Base-by-base conservation (phyloP, 768 basidiomycete species). In the Xanthoconium purpureum region DNA sequence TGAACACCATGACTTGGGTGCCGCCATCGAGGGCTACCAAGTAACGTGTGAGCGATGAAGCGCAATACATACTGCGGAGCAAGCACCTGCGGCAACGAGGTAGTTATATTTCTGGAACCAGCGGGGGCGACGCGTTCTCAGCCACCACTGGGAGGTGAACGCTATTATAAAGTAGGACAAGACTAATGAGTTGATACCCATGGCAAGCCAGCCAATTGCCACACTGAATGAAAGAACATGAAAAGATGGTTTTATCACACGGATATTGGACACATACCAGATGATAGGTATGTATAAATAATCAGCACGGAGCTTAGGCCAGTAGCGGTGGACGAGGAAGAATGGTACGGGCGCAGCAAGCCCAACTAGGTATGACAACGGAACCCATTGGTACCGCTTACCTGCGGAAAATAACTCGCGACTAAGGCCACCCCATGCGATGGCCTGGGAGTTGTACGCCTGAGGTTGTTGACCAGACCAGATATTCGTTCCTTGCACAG, bases 401-500 rank as follows among this genome's bases (percentile, higher is more conserved):
- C 68, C 64, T 2, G 59, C 58, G 2, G 67, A 64, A 50, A 77
- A 77, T 40, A 78, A 60, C 36, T 75, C 43, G 33, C 67, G 64
- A 32, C 66, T 66, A 1, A 78, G 68, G 10, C 74, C 77, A 44
- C 76, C 77, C 73, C 73, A 78, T 3, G 70, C 63, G 36, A 78
- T 70, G 1, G 74, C 75, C 45, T 66, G 68, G 11, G 68, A 71
- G 35, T 71, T 69, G 47, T 71, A 71, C 37, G 56, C 51, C 36
- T 71, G 71, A 5, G 65, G 57, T 51, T 69, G 69, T 13, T 71
- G 69, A 0, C 69, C 71, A 0, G 71, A 69, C 70, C 71, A 71
- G 29, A 71, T 66, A 44, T 65, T 66, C 24, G 84, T 83, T 33
- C 83, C 83, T 60, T 85, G 73, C 0, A 81, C 76, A 6, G 77